These are phyloP conservation scores for Cryphonectria carpinicola DNA, from an alignment of 2,329 filamentous ascomycete species.

Conservation along the genomic window DNA sequence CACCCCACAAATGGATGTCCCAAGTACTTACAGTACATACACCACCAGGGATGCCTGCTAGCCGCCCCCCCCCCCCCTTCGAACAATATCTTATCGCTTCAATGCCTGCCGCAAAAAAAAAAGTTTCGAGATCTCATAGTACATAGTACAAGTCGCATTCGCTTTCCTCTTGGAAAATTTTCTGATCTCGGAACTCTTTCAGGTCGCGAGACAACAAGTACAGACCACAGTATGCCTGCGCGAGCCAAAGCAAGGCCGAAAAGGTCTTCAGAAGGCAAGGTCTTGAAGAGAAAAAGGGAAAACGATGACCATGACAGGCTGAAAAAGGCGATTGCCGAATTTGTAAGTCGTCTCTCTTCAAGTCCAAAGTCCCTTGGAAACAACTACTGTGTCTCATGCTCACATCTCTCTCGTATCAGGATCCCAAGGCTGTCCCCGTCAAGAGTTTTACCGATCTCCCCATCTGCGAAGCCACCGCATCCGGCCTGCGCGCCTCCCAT, in stretches of 20 bases:
- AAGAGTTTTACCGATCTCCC: conserved; percentile 83
- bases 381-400: neutral
- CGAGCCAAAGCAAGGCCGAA: conserved; percentile 20
- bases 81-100: conserved; percentile 8
- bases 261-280: conserved; percentile 27
- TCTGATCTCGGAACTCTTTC: neutral
- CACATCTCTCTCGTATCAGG: conserved; percentile 45
- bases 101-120: conserved; percentile 15
- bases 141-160: neutral
- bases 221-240: conserved; percentile 20
- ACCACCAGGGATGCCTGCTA: conserved; percentile 2
- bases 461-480: conserved; percentile 77
- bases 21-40: neutral
- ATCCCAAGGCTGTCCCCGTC: conserved; percentile 60
- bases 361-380: too few species aligned
- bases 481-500: conserved; percentile 82
- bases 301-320: conserved; percentile 33
- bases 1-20: neutral
- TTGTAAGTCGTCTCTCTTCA: conserved; percentile 45
- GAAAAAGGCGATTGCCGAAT: conserved; percentile 62
- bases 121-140: neutral
- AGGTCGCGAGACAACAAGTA: neutral
- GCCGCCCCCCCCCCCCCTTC: neutral
- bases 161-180: neutral
- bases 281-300: conserved; percentile 34